Evolutionary conservation across 2,329 filamentous ascomycete genomes (phyloP).

Genomic region (Tolypocladium paradoxum): DNA sequence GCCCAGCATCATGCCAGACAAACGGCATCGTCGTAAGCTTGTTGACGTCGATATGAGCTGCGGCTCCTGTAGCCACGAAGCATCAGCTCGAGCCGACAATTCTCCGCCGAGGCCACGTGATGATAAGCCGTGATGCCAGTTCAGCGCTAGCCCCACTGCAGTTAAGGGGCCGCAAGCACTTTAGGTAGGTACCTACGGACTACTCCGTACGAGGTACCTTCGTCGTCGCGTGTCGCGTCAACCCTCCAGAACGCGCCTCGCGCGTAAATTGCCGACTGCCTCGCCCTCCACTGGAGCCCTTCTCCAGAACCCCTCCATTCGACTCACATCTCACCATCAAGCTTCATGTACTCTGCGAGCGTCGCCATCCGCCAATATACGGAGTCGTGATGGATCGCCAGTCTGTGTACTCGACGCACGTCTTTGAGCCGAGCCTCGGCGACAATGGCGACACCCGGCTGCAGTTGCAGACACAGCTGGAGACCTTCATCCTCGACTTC

Average conservation of each 20-base stretch:
- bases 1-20: not conserved
- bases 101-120: conserved; percentile 12
- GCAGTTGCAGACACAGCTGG: conserved; percentile 67
- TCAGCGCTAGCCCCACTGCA: not conserved
- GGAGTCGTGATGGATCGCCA: conserved; percentile 63
- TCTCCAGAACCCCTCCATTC: conserved; percentile 9
- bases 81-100: conserved; percentile 9
- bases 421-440: conserved; percentile 59
- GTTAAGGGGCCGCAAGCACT: conserved; percentile 17
- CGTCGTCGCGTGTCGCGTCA: conserved; percentile 13
- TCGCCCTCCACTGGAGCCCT: conserved; percentile 2
- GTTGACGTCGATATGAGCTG: not conserved
- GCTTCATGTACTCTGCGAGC: not conserved
- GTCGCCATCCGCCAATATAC: conserved; percentile 5
- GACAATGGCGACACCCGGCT: conserved; percentile 58
- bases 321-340: conserved; percentile 6
- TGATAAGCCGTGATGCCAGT: conserved; percentile 2
- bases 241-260: conserved; percentile 7
- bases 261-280: conserved; percentile 9
- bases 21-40: not conserved
- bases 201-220: too few species aligned
- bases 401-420: conserved; percentile 75
- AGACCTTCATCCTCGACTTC: conserved; percentile 89
- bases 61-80: conserved; percentile 8
- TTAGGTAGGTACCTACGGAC: too few species aligned